Evolutionary conservation across 805 yeast species (phyloP), one percentile per base, ranked within the genome.

Genomic region (Candida ponderosae): DNA sequence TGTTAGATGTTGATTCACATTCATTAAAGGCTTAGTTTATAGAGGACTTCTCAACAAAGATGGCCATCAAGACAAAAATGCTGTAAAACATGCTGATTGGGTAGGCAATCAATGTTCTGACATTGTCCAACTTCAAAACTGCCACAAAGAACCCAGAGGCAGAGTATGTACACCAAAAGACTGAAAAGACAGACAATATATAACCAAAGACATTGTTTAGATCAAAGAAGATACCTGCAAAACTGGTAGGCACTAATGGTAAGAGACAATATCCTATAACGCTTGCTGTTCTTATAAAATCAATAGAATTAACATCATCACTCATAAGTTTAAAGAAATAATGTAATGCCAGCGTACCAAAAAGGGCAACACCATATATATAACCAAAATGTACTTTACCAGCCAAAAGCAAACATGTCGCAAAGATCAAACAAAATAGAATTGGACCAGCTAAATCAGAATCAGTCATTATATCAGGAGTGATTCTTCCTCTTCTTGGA

Each of bases 301-400:
- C 81, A 31, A 75, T 61, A n/a, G 56, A 44, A 2, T 46, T 42
- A 3, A 66, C 63, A 33, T 68, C 70, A 39, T 72, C 74, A 39
- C 95, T 79, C 98, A 93, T 93, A 43, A 87, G 67, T 56, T 83
- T 88, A 58, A 94, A 82, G 41, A 93, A 66, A 48, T 75, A 74
- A 60, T 89, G 97, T 46, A 88, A 73, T 24, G 95, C 78, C 14
- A 86, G 56, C 2, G 95, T 82, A 15, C 98, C 98, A 48, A 90
- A 79, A 31, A 93, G 62, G 0, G 96, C 97, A 31, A 93, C 95
- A 29, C 98, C 97, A 54, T 93, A 93, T 35, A 93, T 84, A 59
- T 93, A 93, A 2, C 97, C 97, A 56, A 93, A 93, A 58, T 93
- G 97, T 14, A 90, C 84, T 58, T 90, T 93, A 5, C 98, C 97